Evolutionary conservation across 306 rosid genomes (phyloP).

Genomic region (Sophora flavescens): DNA sequence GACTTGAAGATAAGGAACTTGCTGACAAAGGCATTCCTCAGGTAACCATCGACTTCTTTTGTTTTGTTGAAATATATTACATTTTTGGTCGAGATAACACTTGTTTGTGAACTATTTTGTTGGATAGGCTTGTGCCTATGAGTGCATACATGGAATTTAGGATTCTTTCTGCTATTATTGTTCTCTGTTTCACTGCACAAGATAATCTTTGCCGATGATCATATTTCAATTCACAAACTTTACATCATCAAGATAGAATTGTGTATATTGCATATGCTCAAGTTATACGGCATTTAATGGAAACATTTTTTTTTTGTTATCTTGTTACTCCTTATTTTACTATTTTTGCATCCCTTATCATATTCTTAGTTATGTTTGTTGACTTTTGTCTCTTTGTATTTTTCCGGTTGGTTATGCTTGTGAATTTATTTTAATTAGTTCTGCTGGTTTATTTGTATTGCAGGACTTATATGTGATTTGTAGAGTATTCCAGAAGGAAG

Average conservation of each 20-base stretch:
- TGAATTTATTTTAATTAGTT: slow-evolving; percentile 36
- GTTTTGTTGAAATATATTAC: background rate
- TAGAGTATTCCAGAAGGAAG: slow-evolving; percentile 72
- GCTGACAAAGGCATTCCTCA: slow-evolving; percentile 46
- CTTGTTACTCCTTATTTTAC: slow-evolving; percentile 7
- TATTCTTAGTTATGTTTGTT: slow-evolving; percentile 6
- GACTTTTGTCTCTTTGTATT: background rate
- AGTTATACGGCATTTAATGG: slow-evolving; percentile 13
- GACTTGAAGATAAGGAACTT: slow-evolving; percentile 60
- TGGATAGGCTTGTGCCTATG: slow-evolving; percentile 6
- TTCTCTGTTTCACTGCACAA: background rate
- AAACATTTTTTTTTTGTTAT: background rate
- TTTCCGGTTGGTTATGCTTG: slow-evolving; percentile 27
- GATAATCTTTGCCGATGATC: background rate
- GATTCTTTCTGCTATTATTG: slow-evolving; percentile 17
- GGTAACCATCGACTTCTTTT: slow-evolving; percentile 54
- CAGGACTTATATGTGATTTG: slow-evolving; percentile 86
- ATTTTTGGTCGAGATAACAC: background rate
- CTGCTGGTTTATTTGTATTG: slow-evolving; percentile 41
- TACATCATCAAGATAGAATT: background rate
- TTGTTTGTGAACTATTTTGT: background rate
- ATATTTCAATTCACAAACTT: background rate
- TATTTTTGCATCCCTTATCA: background rate
- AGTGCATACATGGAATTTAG: background rate
- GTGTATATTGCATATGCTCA: background rate